These are phyloP conservation scores for Geosiphon pyriformis DNA, from an alignment of 192 early-diverging fungal genomes.

Conservation along the genomic window DNA sequence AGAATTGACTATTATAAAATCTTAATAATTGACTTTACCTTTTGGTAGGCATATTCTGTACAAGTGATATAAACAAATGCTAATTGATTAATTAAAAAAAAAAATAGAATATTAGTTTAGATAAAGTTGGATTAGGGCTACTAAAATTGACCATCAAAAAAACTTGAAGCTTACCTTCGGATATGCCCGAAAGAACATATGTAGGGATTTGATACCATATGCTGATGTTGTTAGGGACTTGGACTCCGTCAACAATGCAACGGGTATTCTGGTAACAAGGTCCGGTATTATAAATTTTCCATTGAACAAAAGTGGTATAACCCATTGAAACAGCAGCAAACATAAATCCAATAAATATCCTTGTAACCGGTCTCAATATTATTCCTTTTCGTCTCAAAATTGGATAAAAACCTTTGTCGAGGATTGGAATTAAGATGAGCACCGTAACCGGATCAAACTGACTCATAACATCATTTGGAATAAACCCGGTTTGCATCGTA, in stretches of 20 bases:
- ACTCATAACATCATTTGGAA: conserved; percentile 65
- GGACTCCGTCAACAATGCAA: conserved; percentile 25
- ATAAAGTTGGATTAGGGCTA: not conserved
- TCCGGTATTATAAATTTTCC: conserved; percentile 49
- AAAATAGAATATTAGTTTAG: no score
- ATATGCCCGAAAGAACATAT: conserved; percentile 54
- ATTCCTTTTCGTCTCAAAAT: conserved; percentile 44
- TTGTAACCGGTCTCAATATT: conserved; percentile 52
- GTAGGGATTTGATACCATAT: conserved; percentile 52
- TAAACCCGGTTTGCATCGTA: conserved; percentile 47
- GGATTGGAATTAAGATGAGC: conserved; percentile 64
- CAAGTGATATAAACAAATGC: conserved; percentile 64
- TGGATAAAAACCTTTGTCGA: conserved; percentile 63
- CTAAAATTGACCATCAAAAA: not conserved
- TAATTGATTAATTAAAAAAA: not conserved
- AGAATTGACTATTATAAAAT: not conserved
- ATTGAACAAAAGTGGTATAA: conserved; percentile 57
- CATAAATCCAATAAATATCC: conserved; percentile 66
- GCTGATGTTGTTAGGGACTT: conserved; percentile 48
- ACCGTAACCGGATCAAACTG: conserved; percentile 63
- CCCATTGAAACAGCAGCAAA: conserved; percentile 52
- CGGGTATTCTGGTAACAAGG: conserved; percentile 48
- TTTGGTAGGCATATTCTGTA: conserved; percentile 65
- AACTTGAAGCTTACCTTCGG: conserved; percentile 43
- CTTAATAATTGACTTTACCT: not conserved